Conservation (phyloP, 1,284 basidiomycete species). For the Lentinus polychrous region DNA sequence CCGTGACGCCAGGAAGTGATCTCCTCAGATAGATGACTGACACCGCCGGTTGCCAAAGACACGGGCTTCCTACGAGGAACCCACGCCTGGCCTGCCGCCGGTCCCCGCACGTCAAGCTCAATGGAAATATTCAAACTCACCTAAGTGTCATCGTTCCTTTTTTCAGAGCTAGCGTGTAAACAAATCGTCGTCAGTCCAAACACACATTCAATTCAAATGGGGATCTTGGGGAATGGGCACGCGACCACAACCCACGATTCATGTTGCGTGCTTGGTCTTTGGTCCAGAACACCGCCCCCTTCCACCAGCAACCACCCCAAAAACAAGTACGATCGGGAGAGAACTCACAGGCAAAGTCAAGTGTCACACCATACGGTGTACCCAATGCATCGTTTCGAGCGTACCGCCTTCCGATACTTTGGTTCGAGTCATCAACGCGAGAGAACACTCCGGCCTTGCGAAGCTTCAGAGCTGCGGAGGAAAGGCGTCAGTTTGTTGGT, state of each 20-base stretch:
- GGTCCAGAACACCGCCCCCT: background rate
- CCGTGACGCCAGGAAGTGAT: too few relatives aligned
- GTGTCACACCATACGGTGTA: constrained; percentile 92
- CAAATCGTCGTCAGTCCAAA: background rate
- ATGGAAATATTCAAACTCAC: constrained; percentile 33
- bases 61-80: too few relatives aligned
- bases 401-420: constrained; percentile 95
- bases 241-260: too few relatives aligned
- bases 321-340: constrained; percentile 8
- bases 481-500: too few relatives aligned
- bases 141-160: constrained; percentile 87
- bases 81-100: too few relatives aligned
- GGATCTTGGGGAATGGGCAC: background rate
- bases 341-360: constrained; percentile 93
- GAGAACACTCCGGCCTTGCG: constrained; percentile 86
- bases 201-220: background rate
- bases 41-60: too few relatives aligned
- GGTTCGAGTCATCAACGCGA: constrained; percentile 92
- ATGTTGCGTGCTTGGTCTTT: background rate
- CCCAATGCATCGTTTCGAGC: constrained; percentile 98
- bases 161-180: constrained; percentile 54
- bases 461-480: constrained; percentile 68
- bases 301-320: background rate
- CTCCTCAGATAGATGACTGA: too few relatives aligned
- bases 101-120: background rate